Evolutionary conservation across 441 rosid genomes (phyloP), one percentile per base, ranked within the genome.

Genomic region (Euphorbia celastroides): DNA sequence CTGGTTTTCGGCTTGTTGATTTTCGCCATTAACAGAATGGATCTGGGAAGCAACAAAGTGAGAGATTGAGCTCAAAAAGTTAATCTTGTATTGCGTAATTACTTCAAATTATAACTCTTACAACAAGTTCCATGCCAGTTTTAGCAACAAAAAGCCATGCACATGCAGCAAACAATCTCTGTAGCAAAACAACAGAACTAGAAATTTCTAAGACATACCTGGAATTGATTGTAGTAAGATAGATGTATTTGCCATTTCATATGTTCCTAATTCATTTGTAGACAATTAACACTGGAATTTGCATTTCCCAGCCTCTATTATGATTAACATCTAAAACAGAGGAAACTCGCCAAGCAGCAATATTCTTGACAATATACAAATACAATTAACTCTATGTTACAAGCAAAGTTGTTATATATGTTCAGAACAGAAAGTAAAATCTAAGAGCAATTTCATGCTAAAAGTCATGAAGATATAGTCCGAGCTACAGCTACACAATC

Each of bases 11-110:
- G 64, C 74, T 69, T 77, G 44, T 72, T 83, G 67, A 62, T 72
- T 81, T 82, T 89, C 19, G 78, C 87, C 97, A 89, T 89, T 72
- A 62, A 70, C 36, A 67, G 17, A 65, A 31, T 36, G 28, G 51
- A 78, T 71, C 88, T 80, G 69, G 30, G 56, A 36, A 42, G 31
- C 56, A 38, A n/a, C n/a, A 34, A 1, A 64, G 57, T 25, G 54
- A 32, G 25, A 66, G 27, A 57, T 23, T 44, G 60, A 60, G 54
- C 54, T 12, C 54, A 60, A 60, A 57, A 38, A 73, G 20, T 65
- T 41, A 27, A 44, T 46, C 14, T 26, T 20, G 22, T 27, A 28
- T 19, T 5, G 5, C 23, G 27, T 25, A 56, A 56, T 38, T 9
- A 56, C 48, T 14, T 14, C 50, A 65, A 9, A 6, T 25, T 22